A percentile compares a stretch with the other conserved stretches of the same genome.
These are phyloP conservation scores for Antarctomyces pellizariae DNA, from an alignment of 495 filamentous ascomycete genomes.

Conservation along the genomic window DNA sequence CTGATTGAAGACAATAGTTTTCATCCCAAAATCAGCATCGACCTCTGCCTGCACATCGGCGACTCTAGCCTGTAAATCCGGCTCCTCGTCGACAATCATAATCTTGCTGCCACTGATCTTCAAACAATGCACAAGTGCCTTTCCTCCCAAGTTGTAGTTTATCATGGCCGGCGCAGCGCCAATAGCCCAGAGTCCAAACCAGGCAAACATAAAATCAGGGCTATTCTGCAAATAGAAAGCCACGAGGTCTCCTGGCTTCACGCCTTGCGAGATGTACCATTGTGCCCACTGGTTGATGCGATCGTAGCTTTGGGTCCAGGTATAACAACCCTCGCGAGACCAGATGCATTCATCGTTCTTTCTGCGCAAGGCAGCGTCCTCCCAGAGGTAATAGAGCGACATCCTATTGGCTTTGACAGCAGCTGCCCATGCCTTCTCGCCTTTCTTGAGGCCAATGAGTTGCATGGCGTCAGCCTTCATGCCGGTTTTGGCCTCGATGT, in stretches of 20 bases:
- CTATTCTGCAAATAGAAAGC: conserved; percentile 46
- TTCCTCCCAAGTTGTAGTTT: conserved; percentile 45
- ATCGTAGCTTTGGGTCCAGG: conserved; percentile 31
- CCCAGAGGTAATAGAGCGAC: conserved; percentile 43
- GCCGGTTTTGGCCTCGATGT: conserved; percentile 49
- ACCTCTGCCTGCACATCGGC: conserved; percentile 25
- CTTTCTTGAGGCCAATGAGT: conserved; percentile 13
- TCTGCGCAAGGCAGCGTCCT: conserved; percentile 23
- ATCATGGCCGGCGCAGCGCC: conserved; percentile 49
- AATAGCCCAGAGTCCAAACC: conserved; percentile 36
- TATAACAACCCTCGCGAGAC: conserved; percentile 39
- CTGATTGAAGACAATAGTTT: conserved; percentile 25
- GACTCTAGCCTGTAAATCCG: conserved; percentile 26
- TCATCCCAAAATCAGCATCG: conserved; percentile 27
- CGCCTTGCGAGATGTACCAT: conserved; percentile 35
- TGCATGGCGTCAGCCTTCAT: conserved; percentile 31
- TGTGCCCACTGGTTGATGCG: conserved; percentile 36
- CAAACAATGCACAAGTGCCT: conserved; percentile 47
- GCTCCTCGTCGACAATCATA: conserved; percentile 42
- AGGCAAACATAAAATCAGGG: conserved; percentile 40
- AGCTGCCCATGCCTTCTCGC: conserved; percentile 12
- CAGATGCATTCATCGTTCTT: conserved; percentile 35
- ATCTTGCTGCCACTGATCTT: conserved; percentile 32
- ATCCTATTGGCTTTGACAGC: conserved; percentile 23
- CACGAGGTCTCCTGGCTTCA: conserved; percentile 41